These are phyloP conservation scores for Ceratocystis cubensis DNA, from an alignment of 2,329 filamentous ascomycete species.

Conservation along the genomic window DNA sequence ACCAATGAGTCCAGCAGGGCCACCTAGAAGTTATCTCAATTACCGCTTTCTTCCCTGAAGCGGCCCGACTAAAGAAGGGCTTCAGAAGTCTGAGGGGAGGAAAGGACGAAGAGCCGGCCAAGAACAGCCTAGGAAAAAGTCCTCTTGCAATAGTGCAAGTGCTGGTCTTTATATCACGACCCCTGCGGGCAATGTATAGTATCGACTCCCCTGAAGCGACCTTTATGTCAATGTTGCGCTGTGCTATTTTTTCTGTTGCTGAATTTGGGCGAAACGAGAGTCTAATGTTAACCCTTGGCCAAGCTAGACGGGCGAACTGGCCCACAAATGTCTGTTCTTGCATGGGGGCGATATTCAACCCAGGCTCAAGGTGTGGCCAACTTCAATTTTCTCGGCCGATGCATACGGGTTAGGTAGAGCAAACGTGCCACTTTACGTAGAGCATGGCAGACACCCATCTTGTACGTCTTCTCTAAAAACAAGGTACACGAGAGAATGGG, in stretches of 20 bases:
- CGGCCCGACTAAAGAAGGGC: background rate
- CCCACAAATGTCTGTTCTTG: background rate
- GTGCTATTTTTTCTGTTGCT: background rate
- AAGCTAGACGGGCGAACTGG: background rate
- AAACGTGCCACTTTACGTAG: background rate
- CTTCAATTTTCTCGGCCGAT: constrained; percentile 1
- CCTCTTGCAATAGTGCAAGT: background rate
- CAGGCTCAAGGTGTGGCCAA: background rate
- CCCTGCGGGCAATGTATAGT: background rate
- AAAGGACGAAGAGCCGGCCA: background rate
- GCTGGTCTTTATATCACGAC: background rate
- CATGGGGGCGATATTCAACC: background rate
- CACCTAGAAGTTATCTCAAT: constrained; percentile 3
- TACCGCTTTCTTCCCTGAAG: constrained; percentile 6
- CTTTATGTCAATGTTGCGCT: background rate
- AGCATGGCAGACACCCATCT: too few relatives aligned
- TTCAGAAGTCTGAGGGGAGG: background rate
- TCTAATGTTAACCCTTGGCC: too few relatives aligned
- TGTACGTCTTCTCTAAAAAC: too few relatives aligned
- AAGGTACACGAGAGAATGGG: too few relatives aligned
- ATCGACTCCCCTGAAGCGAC: background rate
- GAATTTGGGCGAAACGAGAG: background rate
- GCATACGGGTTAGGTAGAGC: background rate
- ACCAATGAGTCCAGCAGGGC: background rate
- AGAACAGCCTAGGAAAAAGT: background rate